Evolutionary conservation across 306 rosid genomes (phyloP), one percentile per base, ranked within the genome.

Genomic region (Castanopsis chinensis): DNA sequence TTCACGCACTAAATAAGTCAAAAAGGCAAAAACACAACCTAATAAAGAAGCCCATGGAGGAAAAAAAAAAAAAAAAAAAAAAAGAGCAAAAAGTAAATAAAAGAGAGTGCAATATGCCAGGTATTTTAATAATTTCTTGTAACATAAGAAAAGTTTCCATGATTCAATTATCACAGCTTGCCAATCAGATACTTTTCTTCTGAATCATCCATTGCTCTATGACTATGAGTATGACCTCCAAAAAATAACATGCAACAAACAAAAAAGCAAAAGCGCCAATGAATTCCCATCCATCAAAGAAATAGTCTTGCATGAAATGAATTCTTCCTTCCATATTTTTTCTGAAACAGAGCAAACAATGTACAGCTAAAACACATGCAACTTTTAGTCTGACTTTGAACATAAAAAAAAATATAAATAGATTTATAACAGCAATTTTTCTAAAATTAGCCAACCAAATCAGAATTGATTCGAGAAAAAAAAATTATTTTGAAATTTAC

Each of bases 121-220:
- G 59, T 72, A 83, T 41, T 73, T 17, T 55, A 65, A 90, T 81
- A 80, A 82, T 83, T 84, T 81, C 90, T 88, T 93, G 78, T 73
- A 76, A 79, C 49, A 65, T 82, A 90, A 89, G 89, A 82, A 88
- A 89, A 81, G 87, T 43, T 79, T 70, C 55, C 80, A 80, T 85
- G 69, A 83, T 81, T 82, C 33, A n/a, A 23, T 69, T 80, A 64
- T 77, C 82, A 69, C 83, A 77, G 69, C 78, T 77, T 59, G 76
- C 83, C 71, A 76, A 81, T 83, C 82, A 78, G 88, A 84, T 76
- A 35, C 68, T 60, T 81, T 18, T 80, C 75, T 65, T 71, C 49
- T 28, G 33, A 83, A 72, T 78, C 58, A 76, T 80, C 73, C 75
- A 74, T 82, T 33, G 58, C 59, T 21, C 78, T 55, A 28, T 53